Conservation (phyloP, 148 eudicot genomes). For the Bassia scoparia region DNA sequence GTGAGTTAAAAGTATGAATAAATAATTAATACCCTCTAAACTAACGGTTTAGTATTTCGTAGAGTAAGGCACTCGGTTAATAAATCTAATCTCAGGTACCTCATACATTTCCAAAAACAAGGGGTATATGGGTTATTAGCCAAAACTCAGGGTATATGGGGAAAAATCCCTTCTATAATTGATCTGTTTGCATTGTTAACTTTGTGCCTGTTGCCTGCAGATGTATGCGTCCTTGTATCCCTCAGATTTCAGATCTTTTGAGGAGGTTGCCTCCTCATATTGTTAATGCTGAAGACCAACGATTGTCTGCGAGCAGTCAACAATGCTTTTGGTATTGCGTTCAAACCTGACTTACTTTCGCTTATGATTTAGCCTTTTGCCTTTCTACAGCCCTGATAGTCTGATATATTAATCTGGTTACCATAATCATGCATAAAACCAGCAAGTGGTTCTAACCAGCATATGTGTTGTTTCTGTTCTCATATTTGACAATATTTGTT, state of each 20-base stretch:
- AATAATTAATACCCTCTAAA: too few species aligned
- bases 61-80: too few species aligned
- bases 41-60: too few species aligned
- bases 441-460: too few species aligned
- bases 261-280: slow-evolving; percentile 87
- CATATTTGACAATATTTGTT: neutral
- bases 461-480: too few species aligned
- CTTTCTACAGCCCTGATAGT: neutral
- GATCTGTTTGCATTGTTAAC: neutral
- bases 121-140: too few species aligned
- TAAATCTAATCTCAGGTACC: too few species aligned
- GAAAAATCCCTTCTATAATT: neutral
- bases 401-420: neutral
- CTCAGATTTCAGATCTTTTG: slow-evolving; percentile 86
- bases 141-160: too few species aligned
- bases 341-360: slow-evolving; percentile 2
- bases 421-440: too few species aligned
- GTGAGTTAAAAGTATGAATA: too few species aligned
- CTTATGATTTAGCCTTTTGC: neutral
- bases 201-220: slow-evolving; percentile 40
- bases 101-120: too few species aligned
- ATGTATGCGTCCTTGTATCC: slow-evolving; percentile 93
- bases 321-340: slow-evolving; percentile 65
- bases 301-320: slow-evolving; percentile 90
- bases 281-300: slow-evolving; percentile 91